Conservation (phyloP, 306 rosid genomes). For the Phaseolus lunatus region DNA sequence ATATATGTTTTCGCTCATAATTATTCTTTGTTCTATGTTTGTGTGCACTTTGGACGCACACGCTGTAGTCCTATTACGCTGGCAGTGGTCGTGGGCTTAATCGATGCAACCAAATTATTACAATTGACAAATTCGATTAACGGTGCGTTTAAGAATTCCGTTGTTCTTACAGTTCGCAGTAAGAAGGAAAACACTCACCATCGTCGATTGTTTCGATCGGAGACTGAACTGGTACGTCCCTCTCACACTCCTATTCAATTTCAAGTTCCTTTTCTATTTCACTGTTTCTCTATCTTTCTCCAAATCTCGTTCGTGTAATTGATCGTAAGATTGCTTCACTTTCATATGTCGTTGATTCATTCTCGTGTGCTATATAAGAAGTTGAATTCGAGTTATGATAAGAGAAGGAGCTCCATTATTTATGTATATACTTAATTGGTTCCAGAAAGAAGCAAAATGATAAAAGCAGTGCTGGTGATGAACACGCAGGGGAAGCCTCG, state of each 20-base stretch:
- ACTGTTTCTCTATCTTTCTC: background rate
- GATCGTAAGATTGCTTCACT: slow-evolving; percentile 4
- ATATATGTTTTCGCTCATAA: background rate
- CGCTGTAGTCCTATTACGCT: background rate
- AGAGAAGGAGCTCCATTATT: background rate
- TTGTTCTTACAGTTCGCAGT: background rate
- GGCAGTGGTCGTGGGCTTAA: background rate
- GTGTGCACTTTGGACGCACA: background rate
- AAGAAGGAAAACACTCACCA: background rate
- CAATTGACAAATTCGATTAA: background rate
- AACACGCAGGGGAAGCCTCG: slow-evolving; percentile 97
- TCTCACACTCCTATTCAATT: background rate
- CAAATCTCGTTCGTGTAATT: background rate
- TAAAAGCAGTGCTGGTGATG: slow-evolving; percentile 82
- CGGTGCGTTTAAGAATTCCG: background rate
- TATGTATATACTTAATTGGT: background rate
- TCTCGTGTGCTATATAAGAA: background rate
- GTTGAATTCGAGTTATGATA: slow-evolving; percentile 14
- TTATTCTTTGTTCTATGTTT: background rate
- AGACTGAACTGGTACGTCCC: background rate
- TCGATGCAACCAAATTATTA: background rate
- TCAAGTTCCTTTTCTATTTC: background rate
- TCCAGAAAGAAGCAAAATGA: slow-evolving; percentile 61
- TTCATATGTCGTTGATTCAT: background rate
- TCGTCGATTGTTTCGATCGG: slow-evolving; percentile 4